Evolutionary conservation across 805 yeast genomes (phyloP).

Genomic region (Schizosaccharomyces lindneri): DNA sequence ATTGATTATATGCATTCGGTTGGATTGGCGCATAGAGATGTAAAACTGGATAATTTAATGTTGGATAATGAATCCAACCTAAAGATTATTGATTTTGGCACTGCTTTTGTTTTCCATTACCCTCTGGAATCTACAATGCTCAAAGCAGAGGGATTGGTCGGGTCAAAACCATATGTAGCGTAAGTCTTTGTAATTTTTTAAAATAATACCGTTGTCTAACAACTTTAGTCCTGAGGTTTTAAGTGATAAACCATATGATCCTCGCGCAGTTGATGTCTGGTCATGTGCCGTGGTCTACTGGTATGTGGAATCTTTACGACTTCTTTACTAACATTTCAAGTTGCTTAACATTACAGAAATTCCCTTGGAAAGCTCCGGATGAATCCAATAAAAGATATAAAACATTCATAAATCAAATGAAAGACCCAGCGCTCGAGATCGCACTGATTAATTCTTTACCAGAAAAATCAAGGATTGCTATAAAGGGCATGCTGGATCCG

Average conservation of each 20-base stretch:
- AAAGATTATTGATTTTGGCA: slow-evolving; percentile 81
- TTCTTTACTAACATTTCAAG: background rate
- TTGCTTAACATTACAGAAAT: slow-evolving; percentile 62
- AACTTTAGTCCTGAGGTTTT: slow-evolving; percentile 49
- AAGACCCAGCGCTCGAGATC: slow-evolving; percentile 16
- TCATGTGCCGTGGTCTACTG: slow-evolving; percentile 76
- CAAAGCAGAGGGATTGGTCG: slow-evolving; percentile 64
- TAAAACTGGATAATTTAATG: slow-evolving; percentile 82
- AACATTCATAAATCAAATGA: slow-evolving; percentile 21
- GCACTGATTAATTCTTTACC: slow-evolving; percentile 51
- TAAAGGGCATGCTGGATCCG: slow-evolving; percentile 39
- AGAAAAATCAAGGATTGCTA: slow-evolving; percentile 33
- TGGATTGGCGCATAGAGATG: slow-evolving; percentile 82
- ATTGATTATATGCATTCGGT: slow-evolving; percentile 48
- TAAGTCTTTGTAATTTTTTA: background rate
- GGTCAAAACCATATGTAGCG: slow-evolving; percentile 86
- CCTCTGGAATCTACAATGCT: slow-evolving; percentile 33
- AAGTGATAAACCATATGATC: slow-evolving; percentile 36
- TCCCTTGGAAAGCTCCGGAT: slow-evolving; percentile 89
- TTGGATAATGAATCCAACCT: slow-evolving; percentile 49
- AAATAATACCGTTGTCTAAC: background rate
- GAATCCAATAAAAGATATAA: slow-evolving; percentile 47
- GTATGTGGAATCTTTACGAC: slow-evolving; percentile 1
- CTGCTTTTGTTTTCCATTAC: slow-evolving; percentile 60
- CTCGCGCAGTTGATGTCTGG: slow-evolving; percentile 79